Conservation (phyloP, 2,329 filamentous ascomycete species). For the Diaporthe helianthi region DNA sequence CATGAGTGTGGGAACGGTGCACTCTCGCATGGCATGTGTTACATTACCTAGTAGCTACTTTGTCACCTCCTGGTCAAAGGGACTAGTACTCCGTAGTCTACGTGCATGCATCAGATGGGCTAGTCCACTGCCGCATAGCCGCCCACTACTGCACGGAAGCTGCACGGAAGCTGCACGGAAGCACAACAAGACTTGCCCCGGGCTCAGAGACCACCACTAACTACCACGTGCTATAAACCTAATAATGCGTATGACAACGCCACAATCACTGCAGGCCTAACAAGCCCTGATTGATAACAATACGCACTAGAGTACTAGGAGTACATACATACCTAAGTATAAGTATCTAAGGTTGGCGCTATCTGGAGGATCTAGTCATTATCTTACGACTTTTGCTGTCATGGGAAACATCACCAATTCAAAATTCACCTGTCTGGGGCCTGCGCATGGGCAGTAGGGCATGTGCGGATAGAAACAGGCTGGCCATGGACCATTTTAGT, state of each 20-base stretch:
- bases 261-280: not conserved
- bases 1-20: slow-evolving; percentile 22
- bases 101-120: slow-evolving; percentile 14
- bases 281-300: too few species aligned
- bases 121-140: slow-evolving; percentile 19
- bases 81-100: too few species aligned
- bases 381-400: slow-evolving; percentile 23
- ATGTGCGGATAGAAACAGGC: not conserved
- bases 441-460: too few species aligned
- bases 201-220: not conserved
- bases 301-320: too few species aligned
- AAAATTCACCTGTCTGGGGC: not conserved
- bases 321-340: too few species aligned
- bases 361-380: slow-evolving; percentile 21
- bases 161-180: slow-evolving; percentile 16
- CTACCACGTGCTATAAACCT: slow-evolving; percentile 21
- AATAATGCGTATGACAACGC: slow-evolving; percentile 12
- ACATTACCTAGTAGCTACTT: too few species aligned
- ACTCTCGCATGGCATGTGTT: slow-evolving; percentile 19
- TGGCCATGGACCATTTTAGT: not conserved
- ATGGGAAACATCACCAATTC: not conserved
- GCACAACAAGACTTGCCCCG: slow-evolving; percentile 14
- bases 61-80: not conserved
- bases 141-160: slow-evolving; percentile 18
- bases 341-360: slow-evolving; percentile 28